A percentile compares a stretch with the other conserved stretches of the same genome.
Conservation (phyloP, 257 asterid species). For the Penstemon newberryi region DNA sequence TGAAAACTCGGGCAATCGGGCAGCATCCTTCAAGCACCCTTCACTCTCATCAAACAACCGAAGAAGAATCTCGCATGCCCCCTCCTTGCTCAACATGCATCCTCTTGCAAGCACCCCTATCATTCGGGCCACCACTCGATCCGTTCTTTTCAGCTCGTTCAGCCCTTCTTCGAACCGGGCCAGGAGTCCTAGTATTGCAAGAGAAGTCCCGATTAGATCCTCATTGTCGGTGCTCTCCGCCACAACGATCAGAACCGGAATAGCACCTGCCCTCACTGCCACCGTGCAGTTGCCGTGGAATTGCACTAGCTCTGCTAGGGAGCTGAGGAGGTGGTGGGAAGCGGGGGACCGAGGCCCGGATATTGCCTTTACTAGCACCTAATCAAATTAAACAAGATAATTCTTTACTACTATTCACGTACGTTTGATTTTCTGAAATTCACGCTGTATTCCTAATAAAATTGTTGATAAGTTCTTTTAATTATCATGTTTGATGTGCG, state of each 20-base stretch:
- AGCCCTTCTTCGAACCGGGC: conserved; percentile 79
- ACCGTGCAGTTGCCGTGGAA: conserved; percentile 85
- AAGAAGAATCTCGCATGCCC: conserved; percentile 63
- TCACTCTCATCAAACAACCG: conserved; percentile 68
- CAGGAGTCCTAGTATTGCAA: conserved; percentile 49
- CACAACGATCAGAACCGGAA: conserved; percentile 47
- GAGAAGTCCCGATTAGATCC: conserved; percentile 67
- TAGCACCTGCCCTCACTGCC: conserved; percentile 65
- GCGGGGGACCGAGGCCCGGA: conserved; percentile 44
- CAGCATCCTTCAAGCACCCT: conserved; percentile 52
- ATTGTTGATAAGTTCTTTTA: too few species aligned
- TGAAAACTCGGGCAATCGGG: conserved; percentile 49
- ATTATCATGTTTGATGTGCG: too few species aligned
- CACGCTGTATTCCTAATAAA: too few species aligned
- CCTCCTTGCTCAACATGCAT: conserved; percentile 67
- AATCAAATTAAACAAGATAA: not conserved
- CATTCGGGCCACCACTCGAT: conserved; percentile 42
- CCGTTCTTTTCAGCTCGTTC: conserved; percentile 42
- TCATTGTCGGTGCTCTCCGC: conserved; percentile 44
- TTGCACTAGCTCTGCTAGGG: conserved; percentile 74
- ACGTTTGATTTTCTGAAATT: not conserved
- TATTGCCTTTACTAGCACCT: conserved; percentile 53
- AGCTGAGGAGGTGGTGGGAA: conserved; percentile 65
- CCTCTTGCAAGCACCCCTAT: conserved; percentile 51
- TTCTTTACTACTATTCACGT: not conserved